phyloP scores from a whole-genome alignment of 1,139 yeast genomes.

The Blastobotrys persicus region DNA sequence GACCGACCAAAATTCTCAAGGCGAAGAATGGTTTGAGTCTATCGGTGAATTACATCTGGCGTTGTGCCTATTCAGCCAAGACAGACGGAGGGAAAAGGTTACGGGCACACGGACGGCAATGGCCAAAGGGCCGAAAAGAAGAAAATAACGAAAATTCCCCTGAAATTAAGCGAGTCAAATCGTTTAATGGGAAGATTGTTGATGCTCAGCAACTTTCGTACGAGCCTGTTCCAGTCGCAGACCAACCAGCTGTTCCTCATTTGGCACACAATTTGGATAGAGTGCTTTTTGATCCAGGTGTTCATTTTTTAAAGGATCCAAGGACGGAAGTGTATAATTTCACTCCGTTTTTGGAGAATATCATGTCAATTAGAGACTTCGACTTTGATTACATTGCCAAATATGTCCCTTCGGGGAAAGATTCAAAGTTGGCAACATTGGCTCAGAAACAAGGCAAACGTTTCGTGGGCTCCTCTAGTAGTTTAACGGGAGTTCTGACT shows the following conservation, averaged over 20 bases:
- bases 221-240: constrained; percentile 24
- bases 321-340: constrained; percentile 73
- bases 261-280: constrained; percentile 65
- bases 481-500: constrained; percentile 72
- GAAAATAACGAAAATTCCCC: too few relatives aligned
- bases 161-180: background rate
- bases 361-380: constrained; percentile 67
- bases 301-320: constrained; percentile 75
- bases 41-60: too few relatives aligned
- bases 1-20: too few relatives aligned
- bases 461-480: constrained; percentile 81
- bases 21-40: too few relatives aligned
- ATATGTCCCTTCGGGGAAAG: constrained; percentile 70
- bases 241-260: constrained; percentile 41
- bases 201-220: constrained; percentile 17
- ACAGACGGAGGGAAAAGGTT: too few relatives aligned
- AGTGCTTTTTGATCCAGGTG: constrained; percentile 78
- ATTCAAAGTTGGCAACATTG: constrained; percentile 48
- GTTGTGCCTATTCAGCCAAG: too few relatives aligned
- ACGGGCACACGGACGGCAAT: too few relatives aligned
- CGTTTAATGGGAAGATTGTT: background rate
- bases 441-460: constrained; percentile 45
- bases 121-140: too few relatives aligned
- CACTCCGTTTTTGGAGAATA: constrained; percentile 55
- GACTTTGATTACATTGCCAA: constrained; percentile 56